Percentiles rank a stretch among this genome's conserved stretches.
Evolutionary conservation across 768 basidiomycete genomes (phyloP).

Genomic region (Amanita phalloides): DNA sequence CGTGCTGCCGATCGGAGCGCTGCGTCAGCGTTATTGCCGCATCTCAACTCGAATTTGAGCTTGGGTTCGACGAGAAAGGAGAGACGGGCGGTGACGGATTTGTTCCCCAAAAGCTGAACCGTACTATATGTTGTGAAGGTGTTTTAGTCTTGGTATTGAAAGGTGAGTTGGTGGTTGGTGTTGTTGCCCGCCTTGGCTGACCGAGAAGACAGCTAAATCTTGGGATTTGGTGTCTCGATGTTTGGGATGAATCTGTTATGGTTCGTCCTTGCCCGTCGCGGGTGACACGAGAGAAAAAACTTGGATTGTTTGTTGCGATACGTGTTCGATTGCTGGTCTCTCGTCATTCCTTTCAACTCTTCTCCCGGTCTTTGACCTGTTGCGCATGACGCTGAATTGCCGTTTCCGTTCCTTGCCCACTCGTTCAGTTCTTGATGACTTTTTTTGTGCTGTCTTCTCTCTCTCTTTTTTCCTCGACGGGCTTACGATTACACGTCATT

Average conservation of each 20-base stretch:
- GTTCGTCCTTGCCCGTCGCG: background rate
- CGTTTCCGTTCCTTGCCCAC: background rate
- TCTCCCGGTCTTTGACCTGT: background rate
- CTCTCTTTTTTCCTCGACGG: background rate
- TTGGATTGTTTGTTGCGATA: background rate
- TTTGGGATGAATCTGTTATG: background rate
- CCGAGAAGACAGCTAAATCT: background rate
- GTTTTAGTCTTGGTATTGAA: background rate
- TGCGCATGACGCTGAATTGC: too few species aligned
- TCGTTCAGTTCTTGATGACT: background rate
- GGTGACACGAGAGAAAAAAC: background rate
- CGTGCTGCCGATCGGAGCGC: conserved; percentile 32
- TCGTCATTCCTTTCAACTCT: background rate
- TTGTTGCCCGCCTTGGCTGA: background rate
- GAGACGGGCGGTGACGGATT: conserved; percentile 34
- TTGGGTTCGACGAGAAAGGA: conserved; percentile 18
- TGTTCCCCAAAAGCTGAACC: conserved; percentile 23
- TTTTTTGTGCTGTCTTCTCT: background rate
- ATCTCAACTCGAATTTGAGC: background rate
- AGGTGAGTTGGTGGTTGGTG: background rate
- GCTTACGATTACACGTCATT: conserved; percentile 4
- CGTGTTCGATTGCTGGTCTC: background rate
- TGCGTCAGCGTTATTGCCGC: conserved; percentile 18
- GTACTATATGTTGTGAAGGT: conserved; percentile 1
- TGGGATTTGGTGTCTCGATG: background rate